phyloP scores from a whole-genome alignment of 805 yeast species.

The Kuraishia molischiana region DNA sequence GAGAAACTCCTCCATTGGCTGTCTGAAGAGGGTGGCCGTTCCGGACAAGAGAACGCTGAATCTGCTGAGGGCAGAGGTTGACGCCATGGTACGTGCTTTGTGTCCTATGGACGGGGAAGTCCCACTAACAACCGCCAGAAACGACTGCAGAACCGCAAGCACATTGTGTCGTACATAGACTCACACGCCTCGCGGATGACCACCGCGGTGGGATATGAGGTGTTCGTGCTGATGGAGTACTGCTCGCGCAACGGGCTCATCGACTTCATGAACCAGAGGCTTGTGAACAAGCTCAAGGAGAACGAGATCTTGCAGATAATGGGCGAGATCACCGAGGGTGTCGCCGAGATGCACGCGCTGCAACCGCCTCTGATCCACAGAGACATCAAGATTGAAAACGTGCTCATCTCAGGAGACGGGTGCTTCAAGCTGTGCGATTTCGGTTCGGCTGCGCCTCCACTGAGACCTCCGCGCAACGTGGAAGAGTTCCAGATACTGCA shows the following conservation, averaged over 20 bases:
- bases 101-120: neutral
- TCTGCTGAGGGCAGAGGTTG: slow-evolving; percentile 86
- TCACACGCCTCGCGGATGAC: slow-evolving; percentile 80
- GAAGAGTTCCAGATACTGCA: slow-evolving; percentile 52
- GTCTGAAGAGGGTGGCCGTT: slow-evolving; percentile 90
- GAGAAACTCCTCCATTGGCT: slow-evolving; percentile 49
- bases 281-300: slow-evolving; percentile 58
- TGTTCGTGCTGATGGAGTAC: slow-evolving; percentile 70
- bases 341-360: slow-evolving; percentile 69
- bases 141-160: slow-evolving; percentile 64
- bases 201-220: slow-evolving; percentile 55
- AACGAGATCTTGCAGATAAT: slow-evolving; percentile 57
- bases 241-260: slow-evolving; percentile 69
- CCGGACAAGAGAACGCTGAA: slow-evolving; percentile 83
- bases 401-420: slow-evolving; percentile 48
- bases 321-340: slow-evolving; percentile 63
- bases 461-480: slow-evolving; percentile 51
- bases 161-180: slow-evolving; percentile 86
- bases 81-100: slow-evolving; percentile 55
- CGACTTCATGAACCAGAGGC: slow-evolving; percentile 69
- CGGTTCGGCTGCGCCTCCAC: slow-evolving; percentile 64
- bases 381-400: slow-evolving; percentile 79
- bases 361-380: slow-evolving; percentile 66
- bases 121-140: slow-evolving; percentile 23
- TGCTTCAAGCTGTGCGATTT: slow-evolving; percentile 71